Conservation (phyloP, 805 yeast genomes). For the Candida broadrunensis region DNA sequence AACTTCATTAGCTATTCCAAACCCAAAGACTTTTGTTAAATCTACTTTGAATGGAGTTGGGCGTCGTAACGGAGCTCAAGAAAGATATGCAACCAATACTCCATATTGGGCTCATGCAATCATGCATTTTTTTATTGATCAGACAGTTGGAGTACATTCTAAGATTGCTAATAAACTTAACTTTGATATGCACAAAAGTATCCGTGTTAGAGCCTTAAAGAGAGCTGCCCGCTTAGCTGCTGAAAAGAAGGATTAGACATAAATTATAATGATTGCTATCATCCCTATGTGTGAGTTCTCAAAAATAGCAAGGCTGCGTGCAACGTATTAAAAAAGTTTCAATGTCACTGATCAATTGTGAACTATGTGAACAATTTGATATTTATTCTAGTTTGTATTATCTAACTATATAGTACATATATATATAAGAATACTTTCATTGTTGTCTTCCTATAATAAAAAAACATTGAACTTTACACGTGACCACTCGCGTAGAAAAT, state of each 20-base stretch:
- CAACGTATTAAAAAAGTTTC: too few species aligned
- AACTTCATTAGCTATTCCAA: constrained; percentile 73
- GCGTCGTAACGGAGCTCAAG: constrained; percentile 89
- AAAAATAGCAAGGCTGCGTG: too few species aligned
- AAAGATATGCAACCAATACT: constrained; percentile 78
- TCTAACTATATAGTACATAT: too few species aligned
- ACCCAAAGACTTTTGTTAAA: constrained; percentile 75
- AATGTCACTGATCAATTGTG: too few species aligned
- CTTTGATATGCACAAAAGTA: constrained; percentile 71
- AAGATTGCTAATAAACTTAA: constrained; percentile 66
- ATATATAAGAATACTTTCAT: too few species aligned
- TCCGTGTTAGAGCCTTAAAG: constrained; percentile 78
- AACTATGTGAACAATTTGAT: too few species aligned
- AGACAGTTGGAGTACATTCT: constrained; percentile 80
- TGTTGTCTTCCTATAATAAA: too few species aligned
- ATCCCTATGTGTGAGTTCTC: constrained; percentile 2
- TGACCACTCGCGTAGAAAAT: constrained; percentile 1
- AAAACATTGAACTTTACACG: too few species aligned
- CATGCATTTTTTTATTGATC: constrained; percentile 78
- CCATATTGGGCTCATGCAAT: constrained; percentile 95
- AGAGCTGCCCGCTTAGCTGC: constrained; percentile 56
- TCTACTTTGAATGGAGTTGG: constrained; percentile 70
- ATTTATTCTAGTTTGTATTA: too few species aligned
- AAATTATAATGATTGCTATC: neutral
- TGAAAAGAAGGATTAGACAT: constrained; percentile 15